Percentiles rank a stretch among this genome's conserved stretches.
Evolutionary conservation across 2,329 filamentous ascomycete species (phyloP).

Genomic region (Pyricularia grisea): DNA sequence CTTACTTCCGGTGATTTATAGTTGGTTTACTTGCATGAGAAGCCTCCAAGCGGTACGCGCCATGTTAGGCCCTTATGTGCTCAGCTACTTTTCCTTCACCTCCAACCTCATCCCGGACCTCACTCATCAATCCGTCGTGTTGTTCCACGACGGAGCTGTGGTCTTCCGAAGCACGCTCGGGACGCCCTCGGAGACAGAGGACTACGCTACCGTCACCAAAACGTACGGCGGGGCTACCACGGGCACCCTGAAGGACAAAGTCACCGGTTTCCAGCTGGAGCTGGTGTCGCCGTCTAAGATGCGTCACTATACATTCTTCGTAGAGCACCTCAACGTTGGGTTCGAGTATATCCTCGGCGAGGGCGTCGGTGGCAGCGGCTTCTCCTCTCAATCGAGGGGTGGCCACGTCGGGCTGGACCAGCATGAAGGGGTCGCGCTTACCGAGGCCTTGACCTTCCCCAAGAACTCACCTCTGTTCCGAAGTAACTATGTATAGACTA

Average conservation of each 20-base stretch:
- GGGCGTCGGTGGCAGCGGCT: neutral
- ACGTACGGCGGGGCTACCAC: neutral
- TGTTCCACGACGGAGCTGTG: neutral
- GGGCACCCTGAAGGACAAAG: neutral
- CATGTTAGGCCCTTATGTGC: neutral
- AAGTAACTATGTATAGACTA: neutral
- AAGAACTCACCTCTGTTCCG: neutral
- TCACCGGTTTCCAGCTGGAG: neutral
- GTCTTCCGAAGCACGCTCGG: neutral
- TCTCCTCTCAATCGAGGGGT: neutral
- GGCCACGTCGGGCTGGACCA: neutral
- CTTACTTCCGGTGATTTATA: too few species aligned
- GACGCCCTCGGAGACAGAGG: neutral
- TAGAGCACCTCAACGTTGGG: neutral
- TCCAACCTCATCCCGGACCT: neutral
- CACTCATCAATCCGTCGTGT: neutral
- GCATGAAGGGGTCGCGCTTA: neutral
- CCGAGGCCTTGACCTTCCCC: neutral
- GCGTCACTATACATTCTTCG: neutral
- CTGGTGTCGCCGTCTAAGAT: neutral
- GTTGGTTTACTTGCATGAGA: neutral
- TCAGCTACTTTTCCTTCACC: neutral
- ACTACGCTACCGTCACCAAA: neutral
- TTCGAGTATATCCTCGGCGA: neutral
- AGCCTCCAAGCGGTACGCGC: neutral